phyloP scores from a whole-genome alignment of 2,329 filamentous ascomycete genomes.

The Stemphylium beticola region DNA sequence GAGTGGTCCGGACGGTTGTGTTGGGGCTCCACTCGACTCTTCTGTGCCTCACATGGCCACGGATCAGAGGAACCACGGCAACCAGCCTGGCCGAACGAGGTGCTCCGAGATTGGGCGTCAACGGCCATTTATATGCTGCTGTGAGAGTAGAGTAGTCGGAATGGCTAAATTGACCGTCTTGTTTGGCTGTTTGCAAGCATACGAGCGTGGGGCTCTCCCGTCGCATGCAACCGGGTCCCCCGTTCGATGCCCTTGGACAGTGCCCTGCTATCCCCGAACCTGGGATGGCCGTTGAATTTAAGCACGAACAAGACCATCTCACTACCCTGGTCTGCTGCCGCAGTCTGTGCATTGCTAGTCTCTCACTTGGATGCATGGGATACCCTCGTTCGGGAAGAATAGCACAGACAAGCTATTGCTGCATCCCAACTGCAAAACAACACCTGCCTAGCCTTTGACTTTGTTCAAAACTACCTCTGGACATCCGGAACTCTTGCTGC shows the following conservation, averaged over 20 bases:
- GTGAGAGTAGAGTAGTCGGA: constrained; percentile 42
- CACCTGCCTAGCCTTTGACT: constrained; percentile 25
- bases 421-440: constrained; percentile 30
- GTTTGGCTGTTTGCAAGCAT: constrained; percentile 32
- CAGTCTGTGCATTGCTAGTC: constrained; percentile 34
- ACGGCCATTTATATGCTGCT: constrained; percentile 37
- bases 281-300: constrained; percentile 43
- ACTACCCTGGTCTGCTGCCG: constrained; percentile 35
- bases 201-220: constrained; percentile 27
- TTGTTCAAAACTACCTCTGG: constrained; percentile 18
- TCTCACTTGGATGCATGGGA: constrained; percentile 36
- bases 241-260: constrained; percentile 31
- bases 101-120: constrained; percentile 36
- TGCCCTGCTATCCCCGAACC: constrained; percentile 37
- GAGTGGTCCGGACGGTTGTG: constrained; percentile 16
- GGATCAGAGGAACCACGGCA: no score
- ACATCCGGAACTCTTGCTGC: constrained; percentile 33
- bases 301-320: constrained; percentile 33
- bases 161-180: constrained; percentile 41
- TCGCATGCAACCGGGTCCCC: constrained; percentile 36
- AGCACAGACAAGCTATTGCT: constrained; percentile 37
- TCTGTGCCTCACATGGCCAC: no score
- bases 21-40: constrained; percentile 3
- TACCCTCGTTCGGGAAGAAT: constrained; percentile 36
- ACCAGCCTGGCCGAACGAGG: no score